A percentile compares a stretch with the other conserved stretches of the same genome.
Evolutionary conservation across 106 monocot species (phyloP).

Genomic region (Apostasia ramifera): DNA sequence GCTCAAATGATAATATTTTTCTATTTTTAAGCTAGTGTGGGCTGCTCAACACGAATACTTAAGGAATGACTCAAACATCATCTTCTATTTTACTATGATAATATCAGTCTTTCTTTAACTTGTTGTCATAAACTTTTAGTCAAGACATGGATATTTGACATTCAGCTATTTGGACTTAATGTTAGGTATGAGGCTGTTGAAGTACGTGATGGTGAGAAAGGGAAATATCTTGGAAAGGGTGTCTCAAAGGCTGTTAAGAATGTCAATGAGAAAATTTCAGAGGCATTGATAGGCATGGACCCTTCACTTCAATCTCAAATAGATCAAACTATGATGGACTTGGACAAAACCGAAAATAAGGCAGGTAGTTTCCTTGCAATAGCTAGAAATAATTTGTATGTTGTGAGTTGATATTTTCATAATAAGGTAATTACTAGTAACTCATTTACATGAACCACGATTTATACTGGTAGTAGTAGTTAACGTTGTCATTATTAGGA

Average conservation of each 20-base stretch:
- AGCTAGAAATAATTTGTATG: not conserved
- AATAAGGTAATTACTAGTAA: no score
- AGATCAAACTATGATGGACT: slow-evolving; percentile 86
- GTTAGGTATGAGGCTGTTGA: slow-evolving; percentile 63
- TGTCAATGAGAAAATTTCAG: slow-evolving; percentile 86
- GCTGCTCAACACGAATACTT: no score
- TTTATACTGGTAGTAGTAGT: not conserved
- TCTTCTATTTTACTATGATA: no score
- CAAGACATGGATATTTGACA: not conserved
- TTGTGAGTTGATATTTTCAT: not conserved
- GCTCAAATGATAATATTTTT: no score
- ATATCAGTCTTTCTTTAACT: no score
- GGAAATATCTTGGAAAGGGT: slow-evolving; percentile 72
- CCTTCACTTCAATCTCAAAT: slow-evolving; percentile 83
- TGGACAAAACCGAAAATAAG: slow-evolving; percentile 93
- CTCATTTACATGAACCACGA: no score
- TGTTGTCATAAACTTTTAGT: no score
- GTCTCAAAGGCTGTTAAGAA: slow-evolving; percentile 84
- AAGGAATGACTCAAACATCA: no score
- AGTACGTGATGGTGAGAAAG: slow-evolving; percentile 73
- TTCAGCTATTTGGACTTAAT: not conserved
- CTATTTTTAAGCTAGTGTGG: no score
- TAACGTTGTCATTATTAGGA: not conserved
- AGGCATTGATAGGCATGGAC: slow-evolving; percentile 94
- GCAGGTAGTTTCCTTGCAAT: slow-evolving; percentile 12